Conservation (phyloP, 2,329 filamentous ascomycete species). For the Fusarium sp. region DNA sequence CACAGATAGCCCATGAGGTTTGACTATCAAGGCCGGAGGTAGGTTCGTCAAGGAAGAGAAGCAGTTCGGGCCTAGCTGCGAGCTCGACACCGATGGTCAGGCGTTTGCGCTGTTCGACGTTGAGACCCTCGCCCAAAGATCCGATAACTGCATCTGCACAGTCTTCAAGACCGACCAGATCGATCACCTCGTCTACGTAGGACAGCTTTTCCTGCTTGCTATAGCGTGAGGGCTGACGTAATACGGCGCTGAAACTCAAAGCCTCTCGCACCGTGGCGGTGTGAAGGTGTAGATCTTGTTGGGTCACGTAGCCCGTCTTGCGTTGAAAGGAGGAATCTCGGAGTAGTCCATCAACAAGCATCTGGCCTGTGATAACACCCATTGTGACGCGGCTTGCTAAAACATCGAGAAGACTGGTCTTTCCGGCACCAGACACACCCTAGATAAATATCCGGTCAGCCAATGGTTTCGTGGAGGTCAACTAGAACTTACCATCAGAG, state of each 20-base stretch:
- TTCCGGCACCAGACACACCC: slow-evolving; percentile 83
- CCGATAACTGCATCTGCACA: slow-evolving; percentile 75
- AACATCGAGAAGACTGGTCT: slow-evolving; percentile 87
- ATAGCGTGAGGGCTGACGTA: slow-evolving; percentile 81
- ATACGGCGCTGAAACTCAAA: slow-evolving; percentile 82
- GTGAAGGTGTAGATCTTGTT: slow-evolving; percentile 86
- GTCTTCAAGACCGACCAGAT: slow-evolving; percentile 73
- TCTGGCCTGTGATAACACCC: slow-evolving; percentile 86
- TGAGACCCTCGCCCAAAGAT: slow-evolving; percentile 69
- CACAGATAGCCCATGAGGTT: slow-evolving; percentile 71
- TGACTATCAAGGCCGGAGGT: slow-evolving; percentile 72
- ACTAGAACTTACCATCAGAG: slow-evolving; percentile 81
- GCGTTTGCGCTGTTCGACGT: slow-evolving; percentile 71
- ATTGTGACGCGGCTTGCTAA: slow-evolving; percentile 86
- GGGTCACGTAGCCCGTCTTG: slow-evolving; percentile 89
- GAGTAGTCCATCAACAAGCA: slow-evolving; percentile 73
- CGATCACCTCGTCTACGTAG: slow-evolving; percentile 83
- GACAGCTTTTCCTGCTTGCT: slow-evolving; percentile 80
- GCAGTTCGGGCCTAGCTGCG: slow-evolving; percentile 66
- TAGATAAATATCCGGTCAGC: slow-evolving; percentile 77
- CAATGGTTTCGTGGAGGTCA: neutral
- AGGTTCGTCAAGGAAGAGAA: slow-evolving; percentile 73
- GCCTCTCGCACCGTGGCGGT: slow-evolving; percentile 89
- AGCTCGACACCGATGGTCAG: slow-evolving; percentile 71
- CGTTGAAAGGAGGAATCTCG: slow-evolving; percentile 86